phyloP scores from a whole-genome alignment of 306 rosid genomes.

The Vicia sativa region DNA sequence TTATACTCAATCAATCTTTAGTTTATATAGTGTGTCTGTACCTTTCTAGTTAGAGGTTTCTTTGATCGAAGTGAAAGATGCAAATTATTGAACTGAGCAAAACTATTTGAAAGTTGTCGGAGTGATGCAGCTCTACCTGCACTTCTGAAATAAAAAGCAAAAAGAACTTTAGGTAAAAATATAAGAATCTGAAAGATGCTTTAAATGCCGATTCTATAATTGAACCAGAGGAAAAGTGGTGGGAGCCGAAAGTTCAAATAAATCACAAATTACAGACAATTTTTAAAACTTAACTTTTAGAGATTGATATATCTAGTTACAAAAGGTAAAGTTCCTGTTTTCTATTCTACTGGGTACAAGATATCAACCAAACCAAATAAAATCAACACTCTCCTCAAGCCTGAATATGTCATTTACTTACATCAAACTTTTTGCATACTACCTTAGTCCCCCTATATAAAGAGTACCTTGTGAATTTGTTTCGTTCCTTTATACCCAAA shows the following conservation, averaged over 20 bases:
- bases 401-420: not conserved
- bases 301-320: not conserved
- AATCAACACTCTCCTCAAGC: constrained; percentile 13
- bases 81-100: constrained; percentile 87
- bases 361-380: not conserved
- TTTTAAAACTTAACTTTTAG: not conserved
- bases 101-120: constrained; percentile 85
- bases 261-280: constrained; percentile 16
- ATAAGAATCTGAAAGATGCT: constrained; percentile 22
- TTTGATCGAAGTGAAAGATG: constrained; percentile 69
- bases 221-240: constrained; percentile 22
- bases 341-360: not conserved
- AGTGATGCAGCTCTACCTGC: constrained; percentile 76
- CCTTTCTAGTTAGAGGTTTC: constrained; percentile 94
- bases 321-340: not conserved
- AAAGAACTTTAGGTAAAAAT: constrained; percentile 17
- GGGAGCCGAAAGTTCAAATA: constrained; percentile 31
- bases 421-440: constrained; percentile 21
- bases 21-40: constrained; percentile 34
- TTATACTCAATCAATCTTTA: constrained; percentile 11
- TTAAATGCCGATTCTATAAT: constrained; percentile 23
- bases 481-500: not conserved
- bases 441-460: too few relatives aligned
- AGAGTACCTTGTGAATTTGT: too few relatives aligned
- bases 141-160: constrained; percentile 61